Evolutionary conservation across 1,139 yeast genomes (phyloP).

Genomic region (Trichomonascaceae sp.): DNA sequence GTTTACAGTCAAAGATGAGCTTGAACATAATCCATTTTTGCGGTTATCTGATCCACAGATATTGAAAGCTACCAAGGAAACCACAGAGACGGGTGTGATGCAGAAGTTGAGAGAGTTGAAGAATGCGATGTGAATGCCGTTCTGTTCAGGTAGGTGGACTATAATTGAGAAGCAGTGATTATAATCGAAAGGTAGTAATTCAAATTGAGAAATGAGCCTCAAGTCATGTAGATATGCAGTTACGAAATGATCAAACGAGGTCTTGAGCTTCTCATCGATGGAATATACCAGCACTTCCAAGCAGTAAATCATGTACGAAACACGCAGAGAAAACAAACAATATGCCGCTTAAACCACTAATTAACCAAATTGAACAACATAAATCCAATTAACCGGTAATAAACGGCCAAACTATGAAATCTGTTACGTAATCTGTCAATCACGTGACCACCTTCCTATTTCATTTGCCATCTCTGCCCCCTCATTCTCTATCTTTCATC

Average conservation of each 20-base stretch:
- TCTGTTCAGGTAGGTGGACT: background rate
- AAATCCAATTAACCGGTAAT: no score
- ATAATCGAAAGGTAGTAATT: no score
- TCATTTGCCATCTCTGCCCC: background rate
- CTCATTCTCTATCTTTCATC: background rate
- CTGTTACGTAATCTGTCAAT: background rate
- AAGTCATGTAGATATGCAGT: no score
- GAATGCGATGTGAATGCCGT: constrained; percentile 39
- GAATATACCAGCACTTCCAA: no score
- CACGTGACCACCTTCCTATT: background rate
- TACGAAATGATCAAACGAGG: no score
- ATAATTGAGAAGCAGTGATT: background rate
- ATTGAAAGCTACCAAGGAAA: constrained; percentile 41
- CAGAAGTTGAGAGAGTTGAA: constrained; percentile 61
- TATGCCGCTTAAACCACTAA: no score
- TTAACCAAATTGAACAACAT: no score
- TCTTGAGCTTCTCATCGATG: no score
- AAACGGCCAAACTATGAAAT: background rate
- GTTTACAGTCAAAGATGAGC: constrained; percentile 81
- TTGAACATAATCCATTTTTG: constrained; percentile 84
- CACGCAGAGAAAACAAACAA: no score
- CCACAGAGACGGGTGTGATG: constrained; percentile 52
- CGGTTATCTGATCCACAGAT: constrained; percentile 56
- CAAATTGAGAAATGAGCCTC: no score
- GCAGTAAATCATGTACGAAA: no score